phyloP scores from a whole-genome alignment of 1,139 yeast species.

The Zygoascus sp. region DNA sequence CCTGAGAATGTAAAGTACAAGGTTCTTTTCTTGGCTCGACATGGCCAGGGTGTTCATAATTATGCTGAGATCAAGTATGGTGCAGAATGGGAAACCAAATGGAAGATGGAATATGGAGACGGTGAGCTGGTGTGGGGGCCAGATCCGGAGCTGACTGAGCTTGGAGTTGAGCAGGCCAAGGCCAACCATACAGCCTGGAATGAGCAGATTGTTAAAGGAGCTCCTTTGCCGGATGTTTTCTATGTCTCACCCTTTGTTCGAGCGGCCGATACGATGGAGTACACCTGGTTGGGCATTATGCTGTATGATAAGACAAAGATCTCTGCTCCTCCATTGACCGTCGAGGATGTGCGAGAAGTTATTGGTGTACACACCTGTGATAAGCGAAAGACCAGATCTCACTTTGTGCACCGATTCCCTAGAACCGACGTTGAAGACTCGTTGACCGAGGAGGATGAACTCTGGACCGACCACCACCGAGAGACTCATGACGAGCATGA shows the following conservation, averaged over 20 bases:
- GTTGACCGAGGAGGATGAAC: slow-evolving; percentile 38
- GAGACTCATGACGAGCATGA: slow-evolving; percentile 50
- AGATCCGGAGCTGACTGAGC: slow-evolving; percentile 57
- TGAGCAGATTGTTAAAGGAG: slow-evolving; percentile 43
- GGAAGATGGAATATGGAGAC: slow-evolving; percentile 35
- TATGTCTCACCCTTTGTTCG: slow-evolving; percentile 65
- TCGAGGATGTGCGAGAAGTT: slow-evolving; percentile 61
- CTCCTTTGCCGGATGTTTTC: slow-evolving; percentile 51
- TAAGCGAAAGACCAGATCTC: slow-evolving; percentile 44
- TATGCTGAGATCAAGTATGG: slow-evolving; percentile 56
- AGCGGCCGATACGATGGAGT: slow-evolving; percentile 52
- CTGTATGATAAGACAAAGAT: slow-evolving; percentile 13
- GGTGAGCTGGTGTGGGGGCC: slow-evolving; percentile 65
- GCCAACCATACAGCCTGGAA: slow-evolving; percentile 46
- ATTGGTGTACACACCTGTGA: slow-evolving; percentile 68
- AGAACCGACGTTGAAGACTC: slow-evolving; percentile 38
- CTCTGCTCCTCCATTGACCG: slow-evolving; percentile 39
- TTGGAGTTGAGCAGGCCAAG: slow-evolving; percentile 51
- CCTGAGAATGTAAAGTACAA: slow-evolving; percentile 45
- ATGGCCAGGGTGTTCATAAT: slow-evolving; percentile 76
- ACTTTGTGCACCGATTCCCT: slow-evolving; percentile 40
- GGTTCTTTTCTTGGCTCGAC: slow-evolving; percentile 60
- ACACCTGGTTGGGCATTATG: slow-evolving; percentile 53
- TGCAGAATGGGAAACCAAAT: slow-evolving; percentile 39
- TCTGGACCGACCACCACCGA: slow-evolving; percentile 40